A percentile compares a stretch with the other conserved stretches of the same genome.
Evolutionary conservation across 345 rosid species (phyloP).

Genomic region (Eucalyptus urophylla): DNA sequence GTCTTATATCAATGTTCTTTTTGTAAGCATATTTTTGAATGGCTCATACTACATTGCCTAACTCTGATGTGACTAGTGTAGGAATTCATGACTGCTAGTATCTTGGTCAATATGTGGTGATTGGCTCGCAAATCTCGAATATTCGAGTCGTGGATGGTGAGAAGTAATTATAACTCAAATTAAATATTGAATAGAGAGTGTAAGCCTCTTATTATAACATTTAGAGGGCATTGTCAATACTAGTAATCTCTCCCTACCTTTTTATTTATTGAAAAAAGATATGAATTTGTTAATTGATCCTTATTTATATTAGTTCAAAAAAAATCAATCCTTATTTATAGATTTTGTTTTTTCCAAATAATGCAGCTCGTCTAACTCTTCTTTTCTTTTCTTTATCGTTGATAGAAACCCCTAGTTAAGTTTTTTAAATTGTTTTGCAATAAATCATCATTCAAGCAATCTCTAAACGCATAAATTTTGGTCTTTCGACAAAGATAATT

Average conservation of each 20-base stretch:
- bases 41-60: too few relatives aligned
- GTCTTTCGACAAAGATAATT: not conserved
- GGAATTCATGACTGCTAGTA: not conserved
- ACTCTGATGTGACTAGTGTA: rapidly evolving
- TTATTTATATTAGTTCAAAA: too few relatives aligned
- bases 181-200: too few relatives aligned
- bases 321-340: not conserved
- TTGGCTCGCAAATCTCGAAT: not conserved
- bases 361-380: rapidly evolving
- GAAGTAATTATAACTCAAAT: not conserved
- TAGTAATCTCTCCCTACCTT: too few relatives aligned
- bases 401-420: not conserved
- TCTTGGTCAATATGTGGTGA: rapidly evolving
- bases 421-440: not conserved
- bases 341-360: not conserved
- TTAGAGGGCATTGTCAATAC: too few relatives aligned
- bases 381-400: too few relatives aligned
- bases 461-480: too few relatives aligned
- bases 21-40: not conserved
- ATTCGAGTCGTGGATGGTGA: too few relatives aligned
- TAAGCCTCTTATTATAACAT: too few relatives aligned
- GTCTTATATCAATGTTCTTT: not conserved
- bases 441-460: not conserved
- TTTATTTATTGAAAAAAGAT: too few relatives aligned
- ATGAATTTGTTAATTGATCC: not conserved